These are phyloP conservation scores for Zelonia costaricensis DNA, from an alignment of 208 protist genomes.

Conservation along the genomic window DNA sequence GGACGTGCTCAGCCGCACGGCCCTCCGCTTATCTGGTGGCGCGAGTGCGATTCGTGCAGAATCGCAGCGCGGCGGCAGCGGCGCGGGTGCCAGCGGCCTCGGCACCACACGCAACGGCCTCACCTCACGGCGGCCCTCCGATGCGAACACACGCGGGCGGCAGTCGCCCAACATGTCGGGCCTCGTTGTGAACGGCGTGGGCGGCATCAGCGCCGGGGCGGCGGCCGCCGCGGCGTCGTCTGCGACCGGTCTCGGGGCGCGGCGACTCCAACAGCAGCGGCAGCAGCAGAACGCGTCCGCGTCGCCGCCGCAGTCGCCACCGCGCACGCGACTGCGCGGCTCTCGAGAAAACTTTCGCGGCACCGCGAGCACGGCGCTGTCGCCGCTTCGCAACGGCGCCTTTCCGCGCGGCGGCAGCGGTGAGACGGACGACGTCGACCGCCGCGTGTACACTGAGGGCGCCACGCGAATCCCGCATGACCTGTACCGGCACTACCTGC, in stretches of 20 bases:
- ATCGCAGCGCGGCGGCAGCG: neutral
- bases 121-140: no score
- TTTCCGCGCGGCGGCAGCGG: neutral
- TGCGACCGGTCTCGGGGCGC: no score
- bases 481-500: conserved; percentile 39
- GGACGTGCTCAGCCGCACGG: conserved; percentile 40
- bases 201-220: neutral
- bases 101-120: neutral
- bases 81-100: conserved; percentile 2
- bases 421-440: conserved; percentile 15
- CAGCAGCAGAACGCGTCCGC: no score
- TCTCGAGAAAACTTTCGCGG: neutral
- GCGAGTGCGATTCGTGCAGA: no score
- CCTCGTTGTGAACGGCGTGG: neutral
- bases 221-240: neutral
- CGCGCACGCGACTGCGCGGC: neutral
- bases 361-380: conserved; percentile 3
- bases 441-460: conserved; percentile 26
- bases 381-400: no score
- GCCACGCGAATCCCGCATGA: conserved; percentile 23
- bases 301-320: neutral
- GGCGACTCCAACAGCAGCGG: no score
- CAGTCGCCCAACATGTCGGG: no score
- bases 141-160: no score
- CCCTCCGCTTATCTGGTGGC: conserved; percentile 3